Conservation (phyloP, 106 monocot genomes). For the Dioscorea zingiberensis region DNA sequence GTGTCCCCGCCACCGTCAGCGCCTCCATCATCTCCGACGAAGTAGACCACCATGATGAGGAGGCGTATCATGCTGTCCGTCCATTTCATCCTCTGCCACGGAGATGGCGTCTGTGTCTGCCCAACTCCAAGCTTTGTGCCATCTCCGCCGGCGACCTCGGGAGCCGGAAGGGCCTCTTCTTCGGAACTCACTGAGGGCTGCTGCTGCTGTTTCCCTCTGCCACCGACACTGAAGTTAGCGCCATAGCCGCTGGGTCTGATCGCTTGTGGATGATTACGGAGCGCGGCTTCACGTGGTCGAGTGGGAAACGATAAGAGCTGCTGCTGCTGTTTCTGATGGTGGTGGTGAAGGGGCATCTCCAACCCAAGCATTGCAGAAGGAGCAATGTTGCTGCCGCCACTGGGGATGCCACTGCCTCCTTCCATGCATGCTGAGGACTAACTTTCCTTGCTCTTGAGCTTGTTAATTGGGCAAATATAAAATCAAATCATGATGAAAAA, state of each 20-base stretch:
- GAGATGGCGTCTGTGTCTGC: slow-evolving; percentile 20
- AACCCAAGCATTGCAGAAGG: slow-evolving; percentile 22
- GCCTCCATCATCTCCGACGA: slow-evolving; percentile 62
- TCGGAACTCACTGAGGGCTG: slow-evolving; percentile 18
- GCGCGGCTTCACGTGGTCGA: not conserved
- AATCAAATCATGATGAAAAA: not conserved
- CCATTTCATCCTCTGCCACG: slow-evolving; percentile 97
- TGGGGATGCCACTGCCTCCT: slow-evolving; percentile 10
- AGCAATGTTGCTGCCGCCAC: not conserved
- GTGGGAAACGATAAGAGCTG: slow-evolving; percentile 15
- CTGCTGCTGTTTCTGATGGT: slow-evolving; percentile 16
- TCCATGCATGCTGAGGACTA: not conserved
- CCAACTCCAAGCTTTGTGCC: not conserved
- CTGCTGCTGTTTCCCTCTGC: slow-evolving; percentile 27
- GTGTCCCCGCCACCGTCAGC: slow-evolving; percentile 6
- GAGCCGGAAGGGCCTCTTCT: slow-evolving; percentile 8
- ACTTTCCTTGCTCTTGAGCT: not conserved
- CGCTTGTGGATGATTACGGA: not conserved
- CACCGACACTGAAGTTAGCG: not conserved
- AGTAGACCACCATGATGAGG: slow-evolving; percentile 74
- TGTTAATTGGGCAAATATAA: too few species aligned
- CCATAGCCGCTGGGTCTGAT: not conserved
- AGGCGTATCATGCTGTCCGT: slow-evolving; percentile 85
- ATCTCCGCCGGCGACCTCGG: not conserved
- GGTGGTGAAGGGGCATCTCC: slow-evolving; percentile 31